These are phyloP conservation scores for Epichloe amarillans DNA, from an alignment of 2,329 filamentous ascomycete genomes.

Conservation along the genomic window DNA sequence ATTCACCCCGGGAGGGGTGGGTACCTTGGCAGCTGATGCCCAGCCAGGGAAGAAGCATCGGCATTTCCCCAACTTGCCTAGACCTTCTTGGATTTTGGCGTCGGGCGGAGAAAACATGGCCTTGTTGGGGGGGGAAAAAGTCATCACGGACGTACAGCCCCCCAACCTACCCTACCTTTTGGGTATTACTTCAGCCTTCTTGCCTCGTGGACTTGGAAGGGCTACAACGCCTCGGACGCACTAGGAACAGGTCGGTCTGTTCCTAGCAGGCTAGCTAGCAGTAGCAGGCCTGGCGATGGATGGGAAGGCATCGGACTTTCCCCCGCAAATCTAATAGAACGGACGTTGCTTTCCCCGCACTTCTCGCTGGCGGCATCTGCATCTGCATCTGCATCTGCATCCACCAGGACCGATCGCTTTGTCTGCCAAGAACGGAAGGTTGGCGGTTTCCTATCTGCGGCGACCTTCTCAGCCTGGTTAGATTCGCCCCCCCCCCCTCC, in stretches of 20 bases:
- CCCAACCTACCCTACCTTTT: too few species aligned
- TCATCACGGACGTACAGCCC: too few species aligned
- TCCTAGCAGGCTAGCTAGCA: not conserved
- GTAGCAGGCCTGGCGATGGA: not conserved
- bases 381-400: not conserved
- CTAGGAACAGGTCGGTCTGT: not conserved
- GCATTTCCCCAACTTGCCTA: too few species aligned
- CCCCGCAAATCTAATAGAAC: not conserved
- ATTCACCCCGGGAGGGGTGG: too few species aligned
- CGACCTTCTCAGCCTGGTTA: not conserved
- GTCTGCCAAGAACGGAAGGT: not conserved
- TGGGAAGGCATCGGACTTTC: not conserved
- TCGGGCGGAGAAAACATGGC: too few species aligned
- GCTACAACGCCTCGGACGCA: not conserved
- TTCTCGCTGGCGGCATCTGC: not conserved
- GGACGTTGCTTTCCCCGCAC: not conserved
- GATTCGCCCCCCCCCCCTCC: not conserved
- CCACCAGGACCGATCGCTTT: not conserved
- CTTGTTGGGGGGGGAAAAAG: too few species aligned
- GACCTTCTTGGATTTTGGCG: too few species aligned
- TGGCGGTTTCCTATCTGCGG: not conserved
- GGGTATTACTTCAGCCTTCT: too few species aligned
- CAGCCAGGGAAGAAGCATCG: too few species aligned
- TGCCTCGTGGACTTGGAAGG: too few species aligned
- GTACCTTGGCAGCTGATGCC: too few species aligned